Evolutionary conservation across 2,329 filamentous ascomycete species (phyloP), one percentile per base, ranked within the genome.

Genomic region (Fusarium pininemorale): DNA sequence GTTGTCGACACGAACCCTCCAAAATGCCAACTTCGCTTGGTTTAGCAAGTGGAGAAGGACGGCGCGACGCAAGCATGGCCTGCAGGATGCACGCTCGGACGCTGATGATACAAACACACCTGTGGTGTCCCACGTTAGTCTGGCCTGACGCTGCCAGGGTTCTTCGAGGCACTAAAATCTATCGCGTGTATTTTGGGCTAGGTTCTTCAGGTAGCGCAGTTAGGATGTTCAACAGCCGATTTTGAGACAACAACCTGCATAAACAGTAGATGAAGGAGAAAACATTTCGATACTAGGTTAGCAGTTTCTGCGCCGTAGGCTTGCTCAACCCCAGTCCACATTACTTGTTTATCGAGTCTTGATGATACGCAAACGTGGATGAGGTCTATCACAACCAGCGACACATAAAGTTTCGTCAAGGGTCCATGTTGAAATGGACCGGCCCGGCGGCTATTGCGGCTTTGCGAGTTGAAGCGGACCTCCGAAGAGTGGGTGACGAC

Each of bases 361-460:
- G 41, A 37, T 47, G 47, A 37, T 47, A 35, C 22, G 28, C 9
- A 47, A 28, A 47, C 20, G 16, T 47, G 24, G 47, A 54, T 13
- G 11, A 51, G 60, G 37, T 59, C 48, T 50, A 26, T 37, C 44
- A 41, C 32, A 37, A 51, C 60, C 60, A 67, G 59, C 51, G 57
- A 44, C 45, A 66, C 50, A 59, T 63, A 62, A 45, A 60, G 68
- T 54, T 69, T 47, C 65, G 60, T 53, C 26, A 68, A 69, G 65
- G 70, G 47, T 57, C 45, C 47, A 55, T 64, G 55, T 63, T 64
- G 48, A 69, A 55, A 69, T 77, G 76, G 76, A 73, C 76, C 77
- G 77, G 76, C 66, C 76, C 75, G 77, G 77, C 77, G 77, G 75
- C 76, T 78, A 74, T 77, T 78, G 77, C 77, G 77, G 75, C 75